Evolutionary conservation across 2,329 filamentous ascomycete species (phyloP), one percentile per base, ranked within the genome.

Genomic region (Fusarium guadeloupense): DNA sequence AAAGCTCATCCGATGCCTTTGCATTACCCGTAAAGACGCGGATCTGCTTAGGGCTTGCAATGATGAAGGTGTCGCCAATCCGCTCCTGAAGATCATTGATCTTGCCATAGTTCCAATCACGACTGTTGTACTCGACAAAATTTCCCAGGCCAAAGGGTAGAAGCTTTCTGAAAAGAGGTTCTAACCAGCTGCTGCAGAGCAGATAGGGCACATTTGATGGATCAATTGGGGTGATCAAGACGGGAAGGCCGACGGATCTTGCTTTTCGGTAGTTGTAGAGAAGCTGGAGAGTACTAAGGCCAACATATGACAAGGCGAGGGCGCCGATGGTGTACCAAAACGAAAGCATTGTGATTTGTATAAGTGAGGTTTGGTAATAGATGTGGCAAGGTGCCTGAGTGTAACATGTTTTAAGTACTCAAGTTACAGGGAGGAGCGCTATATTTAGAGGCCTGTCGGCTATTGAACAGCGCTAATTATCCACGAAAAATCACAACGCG

Each of bases 81-180:
- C 59, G 54, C 6, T 66, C 59, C 38, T 66, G 63, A 1, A 66
- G 51, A 7, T 44, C 51, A 31, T 54, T 39, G 16, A 66, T 66
- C 31, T 66, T 61, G 14, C 59, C 59, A 28, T 66, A 66, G 6
- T 66, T 66, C 59, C 58, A 66, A 23, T 66, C 59, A n/a, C 63
- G 54, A 2, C 58, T 66, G 41, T 66, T 66, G 50, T 66, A 66
- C n/a, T 66, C 62, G 2, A 66, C 62, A 51, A 66, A 66, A 4
- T 66, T 60, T 1, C 58, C 44, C 2, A 63, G 16, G 0, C 51
- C 51, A 26, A 60, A 54, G 3, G 62, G 63, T 2, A 66, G 2
- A 0, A 48, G 37, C 14, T 34, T 63, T 39, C 63, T 55, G 0
- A 66, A 4, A 0, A 66, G 8, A 0, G 62, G 62, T 9, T 65